A percentile compares a stretch with the other conserved stretches of the same genome.
Evolutionary conservation across 1,284 basidiomycete species (phyloP).

Genomic region (Flammula alnicola): DNA sequence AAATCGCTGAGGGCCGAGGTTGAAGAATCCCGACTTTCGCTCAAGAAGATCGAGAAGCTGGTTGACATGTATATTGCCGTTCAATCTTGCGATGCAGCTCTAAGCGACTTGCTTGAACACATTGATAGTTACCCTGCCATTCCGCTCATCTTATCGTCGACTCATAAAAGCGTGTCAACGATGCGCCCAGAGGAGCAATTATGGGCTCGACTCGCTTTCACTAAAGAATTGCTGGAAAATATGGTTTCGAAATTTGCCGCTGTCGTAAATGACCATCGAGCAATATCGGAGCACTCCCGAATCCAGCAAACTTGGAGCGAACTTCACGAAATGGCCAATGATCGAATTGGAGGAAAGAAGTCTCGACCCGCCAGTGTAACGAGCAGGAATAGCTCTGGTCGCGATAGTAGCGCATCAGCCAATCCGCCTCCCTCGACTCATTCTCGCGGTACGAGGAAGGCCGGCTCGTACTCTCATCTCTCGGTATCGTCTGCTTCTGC

Average conservation of each 20-base stretch:
- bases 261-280: conserved; percentile 61
- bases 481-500: conserved; percentile 43
- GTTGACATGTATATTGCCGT: conserved; percentile 53
- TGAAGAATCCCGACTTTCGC: conserved; percentile 49
- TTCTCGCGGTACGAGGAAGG: conserved; percentile 37
- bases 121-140: conserved; percentile 74
- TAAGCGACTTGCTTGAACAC: conserved; percentile 83
- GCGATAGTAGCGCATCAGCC: conserved; percentile 55
- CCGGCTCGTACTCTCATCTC: conserved; percentile 56
- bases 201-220: conserved; percentile 62
- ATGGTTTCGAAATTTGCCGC: conserved; percentile 46
- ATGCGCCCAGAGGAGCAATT: conserved; percentile 68
- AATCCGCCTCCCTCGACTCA: conserved; percentile 22
- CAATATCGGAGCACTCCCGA: conserved; percentile 60
- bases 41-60: conserved; percentile 58
- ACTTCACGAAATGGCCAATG: conserved; percentile 77
- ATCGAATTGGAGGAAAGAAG: conserved; percentile 60
- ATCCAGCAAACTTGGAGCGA: conserved; percentile 80
- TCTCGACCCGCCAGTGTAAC: conserved; percentile 68
- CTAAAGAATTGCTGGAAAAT: conserved; percentile 51
- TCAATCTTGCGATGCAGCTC: conserved; percentile 65
- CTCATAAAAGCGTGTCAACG: conserved; percentile 43
- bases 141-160: conserved; percentile 56
- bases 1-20: conserved; percentile 64
- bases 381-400: conserved; percentile 58